A percentile compares a stretch with the other conserved stretches of the same genome.
Evolutionary conservation across 2,329 filamentous ascomycete species (phyloP).

Genomic region (Cladophialophora immunda): DNA sequence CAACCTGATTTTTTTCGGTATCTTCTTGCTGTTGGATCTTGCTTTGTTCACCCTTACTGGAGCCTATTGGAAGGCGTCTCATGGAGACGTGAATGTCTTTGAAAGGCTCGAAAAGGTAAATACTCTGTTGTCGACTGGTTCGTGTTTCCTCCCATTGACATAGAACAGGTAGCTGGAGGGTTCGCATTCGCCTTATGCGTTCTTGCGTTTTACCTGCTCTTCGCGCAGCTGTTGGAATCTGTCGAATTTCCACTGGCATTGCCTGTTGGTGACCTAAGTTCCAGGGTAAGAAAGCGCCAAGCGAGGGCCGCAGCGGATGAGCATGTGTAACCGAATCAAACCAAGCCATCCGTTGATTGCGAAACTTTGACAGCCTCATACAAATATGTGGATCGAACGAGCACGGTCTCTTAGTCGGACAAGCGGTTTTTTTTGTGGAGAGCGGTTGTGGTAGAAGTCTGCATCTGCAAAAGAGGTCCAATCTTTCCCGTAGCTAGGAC

Average conservation of each 20-base stretch:
- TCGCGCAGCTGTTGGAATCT: constrained; percentile 1
- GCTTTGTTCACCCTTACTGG: constrained; percentile 68
- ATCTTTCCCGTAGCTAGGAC: too few species aligned
- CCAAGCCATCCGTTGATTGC: too few species aligned
- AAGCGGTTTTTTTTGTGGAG: too few species aligned
- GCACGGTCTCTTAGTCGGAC: too few species aligned
- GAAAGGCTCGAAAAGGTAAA: neutral
- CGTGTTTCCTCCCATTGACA: neutral
- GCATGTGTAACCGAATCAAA: too few species aligned
- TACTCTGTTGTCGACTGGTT: neutral
- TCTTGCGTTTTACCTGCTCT: neutral
- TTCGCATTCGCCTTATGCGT: neutral
- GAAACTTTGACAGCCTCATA: too few species aligned
- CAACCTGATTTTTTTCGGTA: constrained; percentile 73
- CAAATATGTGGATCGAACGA: too few species aligned
- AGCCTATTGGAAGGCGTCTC: constrained; percentile 37
- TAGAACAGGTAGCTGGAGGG: neutral
- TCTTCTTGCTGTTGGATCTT: constrained; percentile 69
- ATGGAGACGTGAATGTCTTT: neutral
- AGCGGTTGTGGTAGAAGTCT: too few species aligned
- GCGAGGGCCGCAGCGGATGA: too few species aligned
- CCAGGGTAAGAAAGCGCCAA: too few species aligned
- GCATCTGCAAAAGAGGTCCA: too few species aligned
- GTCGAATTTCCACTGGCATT: neutral
- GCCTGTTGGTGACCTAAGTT: constrained; percentile 12